A percentile compares a stretch with the other conserved stretches of the same genome.
phyloP scores from a whole-genome alignment of 176 grass and related monocot species.

The Chloris gayana region DNA sequence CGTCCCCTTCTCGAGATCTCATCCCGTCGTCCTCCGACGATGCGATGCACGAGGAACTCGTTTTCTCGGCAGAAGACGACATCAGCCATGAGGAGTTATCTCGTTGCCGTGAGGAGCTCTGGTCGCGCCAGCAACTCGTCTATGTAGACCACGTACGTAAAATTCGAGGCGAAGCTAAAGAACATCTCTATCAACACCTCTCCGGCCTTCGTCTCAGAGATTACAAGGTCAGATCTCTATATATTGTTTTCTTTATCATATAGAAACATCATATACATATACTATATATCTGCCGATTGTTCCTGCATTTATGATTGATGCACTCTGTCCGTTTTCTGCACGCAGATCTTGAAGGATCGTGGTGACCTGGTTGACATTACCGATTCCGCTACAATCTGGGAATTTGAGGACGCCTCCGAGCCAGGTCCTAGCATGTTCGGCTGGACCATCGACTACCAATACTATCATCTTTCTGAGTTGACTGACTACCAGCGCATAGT shows the following conservation, averaged over 20 bases:
- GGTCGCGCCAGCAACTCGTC: background rate
- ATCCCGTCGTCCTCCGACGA: too few species aligned
- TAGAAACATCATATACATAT: too few species aligned
- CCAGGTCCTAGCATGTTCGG: background rate
- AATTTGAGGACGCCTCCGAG: background rate
- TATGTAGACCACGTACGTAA: background rate
- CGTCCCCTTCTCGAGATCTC: too few species aligned
- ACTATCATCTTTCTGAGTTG: background rate
- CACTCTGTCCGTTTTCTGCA: background rate
- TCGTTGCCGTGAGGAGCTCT: background rate
- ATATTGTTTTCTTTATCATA: too few species aligned
- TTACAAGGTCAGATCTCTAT: too few species aligned
- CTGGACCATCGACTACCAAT: background rate
- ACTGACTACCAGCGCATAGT: conserved; percentile 10
- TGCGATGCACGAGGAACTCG: background rate
- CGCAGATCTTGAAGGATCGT: background rate
- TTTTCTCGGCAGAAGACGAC: background rate
- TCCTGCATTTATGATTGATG: background rate
- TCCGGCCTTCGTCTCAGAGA: background rate
- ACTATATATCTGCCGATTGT: background rate
- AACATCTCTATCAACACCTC: background rate
- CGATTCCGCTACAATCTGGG: background rate
- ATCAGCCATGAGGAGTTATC: background rate
- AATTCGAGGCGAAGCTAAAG: background rate
- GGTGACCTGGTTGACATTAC: background rate